phyloP scores from a whole-genome alignment of 345 rosid genomes.

The Salix brachista region DNA sequence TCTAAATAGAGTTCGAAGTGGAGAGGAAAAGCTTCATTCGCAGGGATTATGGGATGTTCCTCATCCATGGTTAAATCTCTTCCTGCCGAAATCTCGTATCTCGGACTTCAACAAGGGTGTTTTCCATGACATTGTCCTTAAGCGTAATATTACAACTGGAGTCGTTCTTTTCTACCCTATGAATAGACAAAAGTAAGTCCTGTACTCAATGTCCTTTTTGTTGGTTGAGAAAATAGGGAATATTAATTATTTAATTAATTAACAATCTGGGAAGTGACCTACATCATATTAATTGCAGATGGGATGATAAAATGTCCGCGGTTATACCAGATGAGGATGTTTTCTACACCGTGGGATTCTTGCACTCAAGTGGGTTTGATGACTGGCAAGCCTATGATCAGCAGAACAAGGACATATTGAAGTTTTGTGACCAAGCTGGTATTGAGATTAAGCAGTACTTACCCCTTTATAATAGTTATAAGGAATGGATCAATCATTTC shows the following conservation, averaged over 20 bases:
- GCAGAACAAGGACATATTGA: conserved; percentile 52
- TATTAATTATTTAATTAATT: background rate
- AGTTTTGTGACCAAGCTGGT: conserved; percentile 50
- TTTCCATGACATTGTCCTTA: conserved; percentile 58
- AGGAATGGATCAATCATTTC: conserved; percentile 69
- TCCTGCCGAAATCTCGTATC: conserved; percentile 68
- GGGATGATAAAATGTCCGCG: conserved; percentile 74
- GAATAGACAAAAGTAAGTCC: conserved; percentile 60
- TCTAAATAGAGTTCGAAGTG: conserved; percentile 69
- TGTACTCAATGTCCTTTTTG: background rate
- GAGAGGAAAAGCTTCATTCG: conserved; percentile 56
- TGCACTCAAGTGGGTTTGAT: conserved; percentile 62
- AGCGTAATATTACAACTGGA: conserved; percentile 59
- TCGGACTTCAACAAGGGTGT: conserved; percentile 59
- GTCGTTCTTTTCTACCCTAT: conserved; percentile 77
- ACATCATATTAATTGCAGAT: conserved; percentile 36
- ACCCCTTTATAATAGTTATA: conserved; percentile 40
- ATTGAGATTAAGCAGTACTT: conserved; percentile 66
- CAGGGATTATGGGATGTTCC: conserved; percentile 91
- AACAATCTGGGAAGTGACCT: background rate
- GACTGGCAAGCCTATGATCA: conserved; percentile 49
- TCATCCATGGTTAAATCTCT: conserved; percentile 92
- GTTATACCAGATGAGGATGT: conserved; percentile 69
- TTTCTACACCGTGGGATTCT: conserved; percentile 73
- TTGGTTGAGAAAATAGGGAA: background rate